phyloP scores from a whole-genome alignment of 495 filamentous ascomycete species.

The Aspergillus bridgeri region DNA sequence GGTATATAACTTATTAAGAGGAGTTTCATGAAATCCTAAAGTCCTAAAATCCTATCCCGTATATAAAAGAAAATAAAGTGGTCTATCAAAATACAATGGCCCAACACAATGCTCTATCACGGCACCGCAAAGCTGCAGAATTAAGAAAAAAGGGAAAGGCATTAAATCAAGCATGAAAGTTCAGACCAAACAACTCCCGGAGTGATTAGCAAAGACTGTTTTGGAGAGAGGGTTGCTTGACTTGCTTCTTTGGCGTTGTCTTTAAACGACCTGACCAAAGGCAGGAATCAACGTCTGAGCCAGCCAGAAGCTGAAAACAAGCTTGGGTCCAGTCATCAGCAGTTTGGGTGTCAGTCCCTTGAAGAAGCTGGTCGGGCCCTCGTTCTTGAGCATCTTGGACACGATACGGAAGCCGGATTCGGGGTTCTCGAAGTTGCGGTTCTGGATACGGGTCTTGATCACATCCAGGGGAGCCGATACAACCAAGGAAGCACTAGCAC shows the following conservation, averaged over 20 bases:
- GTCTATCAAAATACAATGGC: conserved; percentile 22
- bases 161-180: neutral
- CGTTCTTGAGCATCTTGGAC: conserved; percentile 84
- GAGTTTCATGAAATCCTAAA: conserved; percentile 10
- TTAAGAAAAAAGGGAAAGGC: conserved; percentile 6
- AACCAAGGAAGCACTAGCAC: conserved; percentile 85
- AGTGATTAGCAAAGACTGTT: conserved; percentile 9
- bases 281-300: conserved; percentile 87
- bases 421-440: conserved; percentile 96
- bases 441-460: conserved; percentile 99
- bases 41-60: conserved; percentile 5
- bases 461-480: conserved; percentile 96
- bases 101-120: conserved; percentile 19
- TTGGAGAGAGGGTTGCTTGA: conserved; percentile 6
- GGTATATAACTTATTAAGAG: conserved; percentile 15
- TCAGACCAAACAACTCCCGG: conserved; percentile 8
- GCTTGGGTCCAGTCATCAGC: conserved; percentile 96
- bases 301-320: conserved; percentile 99
- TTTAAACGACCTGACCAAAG: conserved; percentile 58
- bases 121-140: conserved; percentile 11
- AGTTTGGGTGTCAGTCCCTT: conserved; percentile 97
- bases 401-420: conserved; percentile 90
- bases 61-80: conserved; percentile 9
- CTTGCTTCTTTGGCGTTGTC: conserved; percentile 19
- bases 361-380: conserved; percentile 87